Conservation (phyloP, 2,329 filamentous ascomycete species). For the Drechslerella dactyloides region DNA sequence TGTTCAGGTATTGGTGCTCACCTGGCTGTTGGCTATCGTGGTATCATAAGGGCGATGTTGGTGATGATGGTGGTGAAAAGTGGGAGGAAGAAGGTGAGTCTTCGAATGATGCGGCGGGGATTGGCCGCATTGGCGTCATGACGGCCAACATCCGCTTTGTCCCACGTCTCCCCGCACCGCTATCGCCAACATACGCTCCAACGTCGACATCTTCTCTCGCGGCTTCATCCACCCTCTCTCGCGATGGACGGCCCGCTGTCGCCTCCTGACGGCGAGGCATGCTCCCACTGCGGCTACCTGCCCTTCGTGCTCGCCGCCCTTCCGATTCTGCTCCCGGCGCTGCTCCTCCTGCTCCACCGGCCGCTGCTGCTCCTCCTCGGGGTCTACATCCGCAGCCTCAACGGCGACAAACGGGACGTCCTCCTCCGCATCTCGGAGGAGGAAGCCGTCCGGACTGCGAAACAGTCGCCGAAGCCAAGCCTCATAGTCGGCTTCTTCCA, state of each 20-base stretch:
- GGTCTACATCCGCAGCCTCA: slow-evolving; percentile 29
- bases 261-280: slow-evolving; percentile 21
- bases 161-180: not conserved
- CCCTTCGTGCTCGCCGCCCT: slow-evolving; percentile 24
- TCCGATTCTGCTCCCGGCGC: slow-evolving; percentile 27
- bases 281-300: slow-evolving; percentile 30
- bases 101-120: slow-evolving; percentile 42
- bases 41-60: not conserved
- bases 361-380: slow-evolving; percentile 37
- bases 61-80: not conserved
- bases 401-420: slow-evolving; percentile 35
- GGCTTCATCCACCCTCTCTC: not conserved
- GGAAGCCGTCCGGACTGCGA: slow-evolving; percentile 4
- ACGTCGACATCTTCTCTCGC: slow-evolving; percentile 7
- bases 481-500: slow-evolving; percentile 91
- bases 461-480: slow-evolving; percentile 20
- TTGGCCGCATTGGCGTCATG: slow-evolving; percentile 15
- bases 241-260: slow-evolving; percentile 9
- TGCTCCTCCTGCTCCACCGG: slow-evolving; percentile 23
- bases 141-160: slow-evolving; percentile 3
- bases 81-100: not conserved
- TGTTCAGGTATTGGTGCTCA: slow-evolving; percentile 1
- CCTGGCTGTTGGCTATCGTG: slow-evolving; percentile 1
- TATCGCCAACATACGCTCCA: not conserved
- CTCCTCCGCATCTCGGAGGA: slow-evolving; percentile 17